These are phyloP conservation scores for Cystobasidium slooffiae DNA, from an alignment of 1,284 basidiomycete genomes.

Conservation along the genomic window DNA sequence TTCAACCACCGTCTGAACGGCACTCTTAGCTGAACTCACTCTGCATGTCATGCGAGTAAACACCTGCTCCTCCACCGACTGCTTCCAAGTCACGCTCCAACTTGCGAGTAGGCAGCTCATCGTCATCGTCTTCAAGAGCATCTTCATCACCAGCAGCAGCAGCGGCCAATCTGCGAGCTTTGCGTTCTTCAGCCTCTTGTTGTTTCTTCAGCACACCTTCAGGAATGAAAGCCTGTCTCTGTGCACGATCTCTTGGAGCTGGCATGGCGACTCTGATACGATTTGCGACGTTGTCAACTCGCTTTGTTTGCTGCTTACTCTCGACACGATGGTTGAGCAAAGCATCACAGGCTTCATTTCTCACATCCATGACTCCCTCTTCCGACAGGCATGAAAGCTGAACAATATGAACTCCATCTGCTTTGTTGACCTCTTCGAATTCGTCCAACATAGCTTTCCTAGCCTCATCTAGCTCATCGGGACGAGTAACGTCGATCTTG, in stretches of 20 bases:
- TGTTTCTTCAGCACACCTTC: conserved; percentile 69
- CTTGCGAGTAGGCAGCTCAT: conserved; percentile 59
- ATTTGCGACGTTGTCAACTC: conserved; percentile 88
- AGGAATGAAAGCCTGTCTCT: conserved; percentile 82
- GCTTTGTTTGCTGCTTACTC: conserved; percentile 86
- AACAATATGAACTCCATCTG: conserved; percentile 64
- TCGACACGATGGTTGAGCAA: conserved; percentile 91
- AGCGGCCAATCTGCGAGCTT: conserved; percentile 24
- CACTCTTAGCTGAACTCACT: conserved; percentile 62
- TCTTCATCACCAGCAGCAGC: conserved; percentile 69
- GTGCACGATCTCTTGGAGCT: conserved; percentile 80
- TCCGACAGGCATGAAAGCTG: conserved; percentile 91
- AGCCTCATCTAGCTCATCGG: conserved; percentile 77
- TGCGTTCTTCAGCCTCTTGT: conserved; percentile 30
- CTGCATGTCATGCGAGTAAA: conserved; percentile 86
- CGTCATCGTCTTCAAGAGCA: conserved; percentile 65
- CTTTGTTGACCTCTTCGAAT: conserved; percentile 73
- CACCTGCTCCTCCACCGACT: conserved; percentile 82
- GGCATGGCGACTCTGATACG: conserved; percentile 92
- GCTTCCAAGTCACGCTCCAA: conserved; percentile 79
- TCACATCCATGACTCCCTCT: conserved; percentile 92
- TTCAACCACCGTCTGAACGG: conserved; percentile 28
- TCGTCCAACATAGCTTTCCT: conserved; percentile 79
- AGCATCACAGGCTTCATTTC: conserved; percentile 88
- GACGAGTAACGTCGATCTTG: conserved; percentile 87